These are phyloP conservation scores for Trametes pubescens DNA, from an alignment of 1,284 basidiomycete species.

Conservation along the genomic window DNA sequence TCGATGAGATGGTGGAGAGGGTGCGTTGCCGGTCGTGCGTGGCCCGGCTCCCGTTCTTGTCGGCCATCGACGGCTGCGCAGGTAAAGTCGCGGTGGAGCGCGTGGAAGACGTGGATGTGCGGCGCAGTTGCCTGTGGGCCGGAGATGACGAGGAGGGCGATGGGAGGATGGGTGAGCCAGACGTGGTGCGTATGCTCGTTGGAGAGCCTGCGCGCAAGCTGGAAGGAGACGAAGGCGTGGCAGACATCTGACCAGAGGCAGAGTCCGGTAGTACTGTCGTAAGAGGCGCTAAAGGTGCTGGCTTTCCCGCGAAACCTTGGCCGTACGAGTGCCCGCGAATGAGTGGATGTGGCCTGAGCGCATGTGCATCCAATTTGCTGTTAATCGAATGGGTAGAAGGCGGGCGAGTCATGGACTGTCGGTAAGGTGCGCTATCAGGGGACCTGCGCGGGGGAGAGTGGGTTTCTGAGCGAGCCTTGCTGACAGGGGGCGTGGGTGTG, in stretches of 20 bases:
- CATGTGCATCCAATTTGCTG: constrained; percentile 44
- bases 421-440: constrained; percentile 39
- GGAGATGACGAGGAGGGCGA: constrained; percentile 41
- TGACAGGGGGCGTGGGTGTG: constrained; percentile 37
- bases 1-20: constrained; percentile 67
- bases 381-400: constrained; percentile 67
- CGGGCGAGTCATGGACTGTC: constrained; percentile 59
- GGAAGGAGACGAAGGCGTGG: constrained; percentile 46
- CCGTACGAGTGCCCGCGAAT: constrained; percentile 76
- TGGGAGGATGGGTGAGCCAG: constrained; percentile 39
- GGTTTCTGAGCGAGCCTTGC: constrained; percentile 50
- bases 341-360: constrained; percentile 74
- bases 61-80: constrained; percentile 46
- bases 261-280: constrained; percentile 62
- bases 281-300: constrained; percentile 67
- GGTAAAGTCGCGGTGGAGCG: constrained; percentile 71
- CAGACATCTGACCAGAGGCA: constrained; percentile 53
- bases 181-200: constrained; percentile 46
- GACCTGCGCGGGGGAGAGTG: constrained; percentile 51
- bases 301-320: constrained; percentile 51
- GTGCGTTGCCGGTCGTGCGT: constrained; percentile 67
- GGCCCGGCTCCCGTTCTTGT: constrained; percentile 44
- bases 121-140: constrained; percentile 48
- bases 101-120: constrained; percentile 72
- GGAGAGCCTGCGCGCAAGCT: constrained; percentile 42